These are phyloP conservation scores for Neurospora sublineolata DNA, from an alignment of 495 filamentous ascomycete genomes.

Conservation along the genomic window DNA sequence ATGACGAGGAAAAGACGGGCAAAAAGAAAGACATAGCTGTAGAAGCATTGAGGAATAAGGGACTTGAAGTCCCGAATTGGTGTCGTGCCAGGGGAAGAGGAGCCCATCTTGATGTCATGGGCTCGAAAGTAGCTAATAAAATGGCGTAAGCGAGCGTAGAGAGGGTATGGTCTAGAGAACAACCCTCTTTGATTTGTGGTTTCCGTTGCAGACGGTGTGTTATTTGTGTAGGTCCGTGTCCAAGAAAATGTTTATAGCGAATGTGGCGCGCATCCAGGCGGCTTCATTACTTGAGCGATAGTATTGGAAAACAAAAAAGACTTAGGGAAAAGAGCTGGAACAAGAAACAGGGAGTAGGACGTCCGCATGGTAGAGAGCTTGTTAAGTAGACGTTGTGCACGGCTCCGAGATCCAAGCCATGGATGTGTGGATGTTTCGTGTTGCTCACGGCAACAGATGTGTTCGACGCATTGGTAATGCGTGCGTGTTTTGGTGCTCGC, in stretches of 20 bases:
- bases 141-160: background rate
- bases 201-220: background rate
- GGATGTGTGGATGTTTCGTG: background rate
- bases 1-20: background rate
- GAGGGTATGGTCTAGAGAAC: background rate
- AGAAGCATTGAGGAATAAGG: background rate
- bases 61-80: background rate
- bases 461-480: background rate
- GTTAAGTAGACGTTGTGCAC: background rate
- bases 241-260: background rate
- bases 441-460: background rate
- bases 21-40: background rate
- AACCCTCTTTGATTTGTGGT: background rate
- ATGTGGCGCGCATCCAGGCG: background rate
- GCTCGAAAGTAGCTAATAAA: background rate
- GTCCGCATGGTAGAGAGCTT: background rate
- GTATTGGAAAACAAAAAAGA: background rate
- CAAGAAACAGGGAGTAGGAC: background rate
- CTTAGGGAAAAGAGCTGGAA: background rate
- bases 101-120: background rate
- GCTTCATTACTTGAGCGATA: background rate
- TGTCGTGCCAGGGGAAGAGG: background rate
- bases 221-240: background rate
- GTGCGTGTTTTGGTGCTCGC: background rate
- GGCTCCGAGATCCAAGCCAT: background rate